Conservation (phyloP, 2,329 filamentous ascomycete genomes). For the Alternaria atra region DNA sequence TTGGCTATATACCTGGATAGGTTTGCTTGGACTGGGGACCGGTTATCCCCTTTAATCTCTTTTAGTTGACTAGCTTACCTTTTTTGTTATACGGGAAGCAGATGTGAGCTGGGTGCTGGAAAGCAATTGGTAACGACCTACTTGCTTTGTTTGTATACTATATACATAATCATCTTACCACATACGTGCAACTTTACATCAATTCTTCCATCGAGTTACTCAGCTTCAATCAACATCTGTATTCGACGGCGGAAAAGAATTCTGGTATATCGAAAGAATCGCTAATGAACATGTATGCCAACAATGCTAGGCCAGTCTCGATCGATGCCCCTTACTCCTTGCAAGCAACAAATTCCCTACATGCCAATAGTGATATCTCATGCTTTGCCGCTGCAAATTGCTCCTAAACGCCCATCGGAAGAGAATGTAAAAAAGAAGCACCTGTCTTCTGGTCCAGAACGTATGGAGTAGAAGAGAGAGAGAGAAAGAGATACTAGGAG, state of each 20-base stretch:
- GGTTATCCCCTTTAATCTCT: neutral
- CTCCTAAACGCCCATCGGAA: neutral
- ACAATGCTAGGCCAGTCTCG: neutral
- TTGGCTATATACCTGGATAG: slow-evolving; percentile 8
- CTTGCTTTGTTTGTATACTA: neutral
- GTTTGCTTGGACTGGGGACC: slow-evolving; percentile 1
- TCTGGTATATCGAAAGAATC: slow-evolving; percentile 1
- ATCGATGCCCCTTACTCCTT: neutral
- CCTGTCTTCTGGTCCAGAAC: slow-evolving; percentile 2
- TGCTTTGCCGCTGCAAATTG: neutral
- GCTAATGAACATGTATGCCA: neutral
- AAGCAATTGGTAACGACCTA: neutral
- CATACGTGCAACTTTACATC: neutral
- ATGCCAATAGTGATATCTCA: slow-evolving; percentile 1
- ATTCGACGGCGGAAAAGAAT: neutral
- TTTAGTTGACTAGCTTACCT: neutral
- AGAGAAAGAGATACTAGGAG: neutral
- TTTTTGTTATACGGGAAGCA: neutral
- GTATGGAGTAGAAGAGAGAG: neutral
- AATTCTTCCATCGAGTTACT: neutral
- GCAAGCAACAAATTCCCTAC: neutral
- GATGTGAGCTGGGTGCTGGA: neutral
- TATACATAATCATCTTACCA: neutral
- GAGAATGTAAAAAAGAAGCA: neutral
- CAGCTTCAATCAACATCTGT: neutral